Evolutionary conservation across 768 basidiomycete genomes (phyloP), one percentile per base, ranked within the genome.

Genomic region (Suillus discolor): DNA sequence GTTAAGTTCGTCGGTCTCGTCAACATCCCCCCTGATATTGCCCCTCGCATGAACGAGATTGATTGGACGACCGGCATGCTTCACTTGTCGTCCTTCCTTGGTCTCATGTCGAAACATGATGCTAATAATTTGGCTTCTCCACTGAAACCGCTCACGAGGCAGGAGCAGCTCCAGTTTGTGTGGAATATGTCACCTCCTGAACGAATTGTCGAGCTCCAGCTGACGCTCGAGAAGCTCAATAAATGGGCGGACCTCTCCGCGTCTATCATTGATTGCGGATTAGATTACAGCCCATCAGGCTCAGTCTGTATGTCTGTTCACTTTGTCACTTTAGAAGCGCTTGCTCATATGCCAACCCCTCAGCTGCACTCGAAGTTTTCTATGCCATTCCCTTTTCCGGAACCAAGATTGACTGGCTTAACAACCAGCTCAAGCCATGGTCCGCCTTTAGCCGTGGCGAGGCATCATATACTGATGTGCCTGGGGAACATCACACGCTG

Each of bases 11-110:
- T 78, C 5, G 79, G 79, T 47, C 70, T 78, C 34, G 66, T 80
- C 67, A 78, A 80, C 63, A 70, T 79, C 12, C 78, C 78, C 2
- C 78, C 79, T 11, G 69, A 77, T 66, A 79, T 80, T 61, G 72
- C 78, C 25, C 75, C 78, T 65, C 77, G 79, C 31, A 78, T 83
- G 80, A 74, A 72, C 64, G 80, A 82, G 68, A 73, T 83, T 45
- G 71, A 73, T 51, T 82, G 79, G 79, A 71, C 77, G 38, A 74
- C 79, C 15, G 78, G 79, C 57, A 71, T 82, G 67, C 70, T 82
- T 62, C 81, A 80, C 68, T 72, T 83, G 45, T 73, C 76, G 61
- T 76, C 79, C 70, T 80, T 83, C 75, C 75, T 83, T n/a, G 72
- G 75, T 39, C 77, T 83, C 60, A 57, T 73, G 39, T 65, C 57